phyloP scores from a whole-genome alignment of 176 grass and related monocot species.

The Ensete glaucum region DNA sequence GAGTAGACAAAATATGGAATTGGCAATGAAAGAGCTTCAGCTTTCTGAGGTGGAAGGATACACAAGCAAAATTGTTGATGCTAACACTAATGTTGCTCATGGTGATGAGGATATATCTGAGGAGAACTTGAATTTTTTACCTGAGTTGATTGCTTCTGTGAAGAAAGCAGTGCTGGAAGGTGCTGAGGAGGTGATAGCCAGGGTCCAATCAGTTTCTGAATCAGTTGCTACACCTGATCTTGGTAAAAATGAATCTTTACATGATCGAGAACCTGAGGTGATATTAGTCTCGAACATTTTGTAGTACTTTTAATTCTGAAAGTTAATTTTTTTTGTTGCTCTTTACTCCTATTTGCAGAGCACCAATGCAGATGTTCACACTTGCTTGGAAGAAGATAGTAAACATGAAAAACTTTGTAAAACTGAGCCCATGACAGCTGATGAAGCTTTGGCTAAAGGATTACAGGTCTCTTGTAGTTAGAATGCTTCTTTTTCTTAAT shows the following conservation, averaged over 20 bases:
- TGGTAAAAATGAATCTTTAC: slow-evolving; percentile 30
- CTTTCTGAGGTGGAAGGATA: slow-evolving; percentile 28
- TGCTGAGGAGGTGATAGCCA: slow-evolving; percentile 26
- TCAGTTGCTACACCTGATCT: slow-evolving; percentile 19
- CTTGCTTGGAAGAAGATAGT: slow-evolving; percentile 35
- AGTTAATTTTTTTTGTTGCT: background rate
- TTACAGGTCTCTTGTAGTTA: slow-evolving; percentile 57
- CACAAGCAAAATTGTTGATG: slow-evolving; percentile 15
- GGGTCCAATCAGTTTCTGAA: slow-evolving; percentile 25
- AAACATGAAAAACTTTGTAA: slow-evolving; percentile 36
- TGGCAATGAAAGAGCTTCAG: slow-evolving; percentile 27
- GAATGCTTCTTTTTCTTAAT: background rate
- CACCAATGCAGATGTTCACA: background rate
- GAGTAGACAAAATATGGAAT: slow-evolving; percentile 1
- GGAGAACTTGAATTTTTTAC: slow-evolving; percentile 44
- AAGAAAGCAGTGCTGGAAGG: slow-evolving; percentile 57
- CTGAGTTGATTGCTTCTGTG: slow-evolving; percentile 62
- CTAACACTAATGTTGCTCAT: slow-evolving; percentile 20
- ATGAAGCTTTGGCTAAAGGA: slow-evolving; percentile 81
- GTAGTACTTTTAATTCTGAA: background rate
- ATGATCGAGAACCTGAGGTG: slow-evolving; percentile 32
- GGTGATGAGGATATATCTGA: slow-evolving; percentile 34
- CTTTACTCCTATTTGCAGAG: slow-evolving; percentile 29
- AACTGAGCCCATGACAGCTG: slow-evolving; percentile 66
- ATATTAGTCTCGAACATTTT: slow-evolving; percentile 24